Conservation (phyloP, 768 basidiomycete species). For the Coprinopsis marcescibilis region DNA sequence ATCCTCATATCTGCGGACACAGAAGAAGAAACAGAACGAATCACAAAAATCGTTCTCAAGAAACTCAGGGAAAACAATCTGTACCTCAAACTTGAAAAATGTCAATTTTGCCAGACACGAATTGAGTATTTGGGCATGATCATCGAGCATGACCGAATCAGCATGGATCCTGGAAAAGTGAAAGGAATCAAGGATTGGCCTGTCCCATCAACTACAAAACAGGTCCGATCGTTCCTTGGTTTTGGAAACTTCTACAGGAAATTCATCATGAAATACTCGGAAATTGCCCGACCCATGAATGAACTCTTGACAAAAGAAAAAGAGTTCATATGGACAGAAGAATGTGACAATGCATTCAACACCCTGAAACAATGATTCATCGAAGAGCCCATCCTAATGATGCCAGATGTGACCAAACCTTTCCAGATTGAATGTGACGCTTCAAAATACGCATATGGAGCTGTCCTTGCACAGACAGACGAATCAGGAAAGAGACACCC, state of each 20-base stretch:
- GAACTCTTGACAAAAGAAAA: conserved; percentile 21
- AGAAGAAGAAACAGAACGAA: conserved; percentile 13
- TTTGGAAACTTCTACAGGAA: conserved; percentile 33
- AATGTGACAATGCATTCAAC: conserved; percentile 21
- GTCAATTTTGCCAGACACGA: conserved; percentile 19
- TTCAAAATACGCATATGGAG: conserved; percentile 26
- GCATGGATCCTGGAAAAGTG: conserved; percentile 35
- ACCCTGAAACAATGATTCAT: conserved; percentile 22
- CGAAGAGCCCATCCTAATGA: conserved; percentile 20
- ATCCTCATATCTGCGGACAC: conserved; percentile 25
- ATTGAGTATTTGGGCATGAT: conserved; percentile 29
- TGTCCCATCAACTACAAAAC: conserved; percentile 21
- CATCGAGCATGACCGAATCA: conserved; percentile 19
- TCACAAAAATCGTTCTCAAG: not conserved
- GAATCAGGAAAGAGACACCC: conserved; percentile 23
- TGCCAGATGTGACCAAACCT: conserved; percentile 14
- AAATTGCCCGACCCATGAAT: conserved; percentile 23
- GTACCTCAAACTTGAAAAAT: conserved; percentile 31
- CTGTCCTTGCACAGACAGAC: conserved; percentile 26
- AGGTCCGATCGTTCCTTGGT: conserved; percentile 36
- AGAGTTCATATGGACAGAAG: conserved; percentile 21
- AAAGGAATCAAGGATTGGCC: conserved; percentile 34
- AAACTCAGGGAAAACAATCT: conserved; percentile 20
- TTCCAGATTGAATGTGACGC: conserved; percentile 26
- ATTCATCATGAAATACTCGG: conserved; percentile 29